Percentiles rank a stretch among this genome's conserved stretches.
These are phyloP conservation scores for Boletus subparvulus DNA, from an alignment of 768 basidiomycete species.

Conservation along the genomic window DNA sequence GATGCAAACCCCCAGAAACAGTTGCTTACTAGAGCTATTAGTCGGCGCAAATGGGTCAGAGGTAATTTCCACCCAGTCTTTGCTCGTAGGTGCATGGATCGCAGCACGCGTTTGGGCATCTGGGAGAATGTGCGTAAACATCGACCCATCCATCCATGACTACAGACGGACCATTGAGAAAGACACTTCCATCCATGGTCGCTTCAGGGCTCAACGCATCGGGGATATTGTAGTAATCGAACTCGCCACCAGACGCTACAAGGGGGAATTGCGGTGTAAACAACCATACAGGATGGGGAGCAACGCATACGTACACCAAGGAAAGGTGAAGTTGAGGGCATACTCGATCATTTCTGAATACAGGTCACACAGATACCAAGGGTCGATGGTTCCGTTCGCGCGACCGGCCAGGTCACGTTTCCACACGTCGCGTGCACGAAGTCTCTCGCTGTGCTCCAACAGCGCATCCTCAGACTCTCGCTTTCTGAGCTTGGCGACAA, in stretches of 20 bases:
- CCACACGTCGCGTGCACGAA: constrained; percentile 22
- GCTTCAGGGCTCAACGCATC: constrained; percentile 44
- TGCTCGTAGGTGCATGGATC: constrained; percentile 67
- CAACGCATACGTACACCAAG: constrained; percentile 42
- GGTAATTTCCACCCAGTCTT: constrained; percentile 39
- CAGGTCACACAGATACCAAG: constrained; percentile 61
- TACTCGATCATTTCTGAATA: constrained; percentile 66
- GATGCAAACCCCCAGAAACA: not conserved
- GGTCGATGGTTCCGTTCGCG: constrained; percentile 56
- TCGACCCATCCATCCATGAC: constrained; percentile 57
- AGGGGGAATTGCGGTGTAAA: not conserved
- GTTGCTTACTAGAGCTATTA: constrained; percentile 9
- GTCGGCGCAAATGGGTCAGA: constrained; percentile 23
- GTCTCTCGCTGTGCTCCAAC: constrained; percentile 21
- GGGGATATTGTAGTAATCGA: constrained; percentile 50
- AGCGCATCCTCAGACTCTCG: not conserved
- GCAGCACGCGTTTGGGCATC: constrained; percentile 54
- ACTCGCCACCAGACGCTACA: constrained; percentile 27
- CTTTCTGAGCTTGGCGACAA: constrained; percentile 8
- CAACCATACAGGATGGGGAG: not conserved
- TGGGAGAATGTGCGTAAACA: constrained; percentile 19
- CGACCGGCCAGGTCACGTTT: constrained; percentile 52
- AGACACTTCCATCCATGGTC: constrained; percentile 47
- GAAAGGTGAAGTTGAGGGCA: constrained; percentile 67
- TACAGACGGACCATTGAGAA: constrained; percentile 50